Conservation (phyloP, 1,139 yeast species). For the Hansenula sp. region DNA sequence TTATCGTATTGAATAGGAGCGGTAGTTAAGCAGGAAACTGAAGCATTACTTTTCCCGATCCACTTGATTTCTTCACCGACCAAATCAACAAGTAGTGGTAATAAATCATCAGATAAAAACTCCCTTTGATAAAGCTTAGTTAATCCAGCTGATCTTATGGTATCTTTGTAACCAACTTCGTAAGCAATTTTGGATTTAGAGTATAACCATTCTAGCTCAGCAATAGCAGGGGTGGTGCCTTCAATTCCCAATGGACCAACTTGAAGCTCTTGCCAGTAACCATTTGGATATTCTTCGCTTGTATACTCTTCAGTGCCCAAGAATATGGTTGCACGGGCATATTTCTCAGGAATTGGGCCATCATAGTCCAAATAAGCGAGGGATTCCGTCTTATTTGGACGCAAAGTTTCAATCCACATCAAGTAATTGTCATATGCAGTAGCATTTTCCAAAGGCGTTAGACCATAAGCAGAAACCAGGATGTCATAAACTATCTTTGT, state of each 20-base stretch:
- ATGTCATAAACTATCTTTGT: conserved; percentile 13
- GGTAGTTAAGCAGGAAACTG: conserved; percentile 21
- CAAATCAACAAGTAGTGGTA: conserved; percentile 1
- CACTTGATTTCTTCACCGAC: conserved; percentile 14
- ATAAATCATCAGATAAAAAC: conserved; percentile 8
- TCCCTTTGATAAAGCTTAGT: conserved; percentile 6
- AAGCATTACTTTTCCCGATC: conserved; percentile 14
- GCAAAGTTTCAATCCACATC: conserved; percentile 20
- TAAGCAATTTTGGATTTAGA: conserved; percentile 17
- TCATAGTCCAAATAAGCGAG: conserved; percentile 17
- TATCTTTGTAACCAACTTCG: conserved; percentile 18
- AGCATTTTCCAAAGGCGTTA: conserved; percentile 18
- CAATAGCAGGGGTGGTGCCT: conserved; percentile 9
- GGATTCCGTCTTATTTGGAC: conserved; percentile 25
- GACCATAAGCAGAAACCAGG: conserved; percentile 12
- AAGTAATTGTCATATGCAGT: conserved; percentile 20
- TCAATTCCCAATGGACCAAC: conserved; percentile 21
- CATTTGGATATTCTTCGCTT: conserved; percentile 18
- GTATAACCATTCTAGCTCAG: conserved; percentile 15
- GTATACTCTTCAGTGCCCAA: conserved; percentile 21
- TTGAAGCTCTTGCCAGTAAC: conserved; percentile 22
- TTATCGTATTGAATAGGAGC: conserved; percentile 19
- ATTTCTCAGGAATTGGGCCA: conserved; percentile 18
- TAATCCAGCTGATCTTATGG: conserved; percentile 8
- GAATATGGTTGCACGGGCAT: conserved; percentile 20